phyloP scores from a whole-genome alignment of 176 grass and related monocot species.

The Phoenix roebelenii region DNA sequence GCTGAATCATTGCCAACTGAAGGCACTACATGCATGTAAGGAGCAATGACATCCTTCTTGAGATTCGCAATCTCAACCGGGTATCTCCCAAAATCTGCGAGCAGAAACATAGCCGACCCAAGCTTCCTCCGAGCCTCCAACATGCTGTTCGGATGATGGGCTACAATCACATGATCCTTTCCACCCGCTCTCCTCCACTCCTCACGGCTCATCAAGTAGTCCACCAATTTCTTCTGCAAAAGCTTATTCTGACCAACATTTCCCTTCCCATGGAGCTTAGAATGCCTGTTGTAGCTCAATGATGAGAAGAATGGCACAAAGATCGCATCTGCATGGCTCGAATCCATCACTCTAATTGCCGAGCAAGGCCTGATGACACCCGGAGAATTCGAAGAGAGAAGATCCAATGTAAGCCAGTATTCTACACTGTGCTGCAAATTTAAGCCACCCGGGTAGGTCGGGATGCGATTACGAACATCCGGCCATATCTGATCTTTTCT shows the following conservation, averaged over 20 bases:
- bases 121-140: slow-evolving; percentile 52
- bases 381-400: slow-evolving; percentile 40
- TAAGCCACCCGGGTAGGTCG: slow-evolving; percentile 67
- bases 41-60: slow-evolving; percentile 72
- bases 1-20: slow-evolving; percentile 45
- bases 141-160: slow-evolving; percentile 91
- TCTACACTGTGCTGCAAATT: slow-evolving; percentile 92
- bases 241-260: slow-evolving; percentile 32
- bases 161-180: slow-evolving; percentile 58
- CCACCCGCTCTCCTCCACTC: slow-evolving; percentile 59
- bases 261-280: slow-evolving; percentile 40
- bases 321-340: slow-evolving; percentile 54
- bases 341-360: slow-evolving; percentile 49
- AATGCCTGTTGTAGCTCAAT: slow-evolving; percentile 78
- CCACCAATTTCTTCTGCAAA: slow-evolving; percentile 60
- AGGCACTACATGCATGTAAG: slow-evolving; percentile 65
- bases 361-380: slow-evolving; percentile 35
- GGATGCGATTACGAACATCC: slow-evolving; percentile 35
- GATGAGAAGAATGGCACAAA: slow-evolving; percentile 92
- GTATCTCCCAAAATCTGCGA: slow-evolving; percentile 81
- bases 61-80: slow-evolving; percentile 59
- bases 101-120: slow-evolving; percentile 57
- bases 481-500: slow-evolving; percentile 39
- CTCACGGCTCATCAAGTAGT: slow-evolving; percentile 30
- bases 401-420: slow-evolving; percentile 76